Evolutionary conservation across 2,329 filamentous ascomycete genomes (phyloP), one percentile per base, ranked within the genome.

Genomic region (Aspergillus puulaauensis): DNA sequence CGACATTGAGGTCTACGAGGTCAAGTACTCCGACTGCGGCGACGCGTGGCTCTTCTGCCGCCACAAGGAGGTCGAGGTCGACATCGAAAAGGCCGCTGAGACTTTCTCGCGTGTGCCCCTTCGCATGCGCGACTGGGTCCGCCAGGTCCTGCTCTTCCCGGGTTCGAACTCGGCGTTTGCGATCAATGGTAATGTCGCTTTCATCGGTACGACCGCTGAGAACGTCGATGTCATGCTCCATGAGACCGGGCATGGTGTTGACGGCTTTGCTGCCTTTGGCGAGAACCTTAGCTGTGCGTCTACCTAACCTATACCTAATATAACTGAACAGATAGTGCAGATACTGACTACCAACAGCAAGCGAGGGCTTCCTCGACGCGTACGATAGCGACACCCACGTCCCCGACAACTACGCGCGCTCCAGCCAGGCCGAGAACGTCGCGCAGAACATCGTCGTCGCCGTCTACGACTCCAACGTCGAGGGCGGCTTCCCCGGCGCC

Each of bases 21-120:
- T 58, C 2, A 33, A 23, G 5, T 58, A 58, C n/a, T 15, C 35
- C 24, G 56, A 58, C 27, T 58, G 56, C 40, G 27, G 12, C 3
- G 56, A 58, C 27, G 21, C 50, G 19, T 58, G 56, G 56, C 45
- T 58, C 17, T 37, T 58, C n/a, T 58, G 56, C 45, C 56, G 50
- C 2, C 56, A 58, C 48, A 58, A 45, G 23, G 48, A 52, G 6
- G 52, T 52, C 15, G 21, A 40, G 4, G 33, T 15, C 12, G 44
- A 44, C 15, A 41, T 58, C 17, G 39, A 3, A 3, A 49, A 50
- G 4, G 45, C 39, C 11, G 39, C 52, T 2, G 45, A 54, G 17
- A 58, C 48, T 4, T 58, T 58, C 37, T 46, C 44, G 2, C 35
- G 41, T 1, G 14, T 58, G 4, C 56, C 56, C 5, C 50, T 58